A percentile compares a stretch with the other conserved stretches of the same genome.
phyloP scores from a whole-genome alignment of 352 stramenopile genomes.

The Albugo laibachii region DNA sequence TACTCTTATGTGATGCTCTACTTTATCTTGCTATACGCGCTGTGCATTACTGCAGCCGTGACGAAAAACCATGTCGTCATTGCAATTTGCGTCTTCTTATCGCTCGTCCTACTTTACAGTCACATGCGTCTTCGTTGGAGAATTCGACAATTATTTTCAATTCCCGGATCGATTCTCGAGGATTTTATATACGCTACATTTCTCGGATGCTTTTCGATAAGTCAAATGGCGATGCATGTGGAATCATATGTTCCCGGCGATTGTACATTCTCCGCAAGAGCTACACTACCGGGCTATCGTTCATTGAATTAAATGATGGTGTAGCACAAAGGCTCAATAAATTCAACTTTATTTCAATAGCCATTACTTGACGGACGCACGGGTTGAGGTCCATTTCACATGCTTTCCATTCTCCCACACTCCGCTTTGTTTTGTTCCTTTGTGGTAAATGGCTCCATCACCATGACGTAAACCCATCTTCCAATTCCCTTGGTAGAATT shows the following conservation, averaged over 20 bases:
- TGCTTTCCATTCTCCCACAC: conserved; percentile 37
- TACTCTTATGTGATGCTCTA: conserved; percentile 17
- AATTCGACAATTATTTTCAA: conserved; percentile 32
- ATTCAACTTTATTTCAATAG: no score
- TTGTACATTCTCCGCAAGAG: conserved; percentile 12
- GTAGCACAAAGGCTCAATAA: no score
- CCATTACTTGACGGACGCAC: no score
- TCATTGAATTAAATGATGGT: no score
- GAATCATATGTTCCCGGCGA: conserved; percentile 18
- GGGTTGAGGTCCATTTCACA: conserved; percentile 26
- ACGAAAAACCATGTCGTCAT: conserved; percentile 11
- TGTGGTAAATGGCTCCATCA: conserved; percentile 24
- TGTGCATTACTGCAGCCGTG: conserved; percentile 13
- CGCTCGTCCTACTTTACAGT: conserved; percentile 12
- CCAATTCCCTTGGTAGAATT: conserved; percentile 48
- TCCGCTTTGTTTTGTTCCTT: conserved; percentile 20
- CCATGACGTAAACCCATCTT: conserved; percentile 28
- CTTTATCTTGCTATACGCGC: conserved; percentile 14
- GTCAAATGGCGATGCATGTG: conserved; percentile 28
- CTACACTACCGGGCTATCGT: conserved; percentile 19
- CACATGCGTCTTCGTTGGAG: conserved; percentile 25
- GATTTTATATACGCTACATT: conserved; percentile 14
- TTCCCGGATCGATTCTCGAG: conserved; percentile 19
- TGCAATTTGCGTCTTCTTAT: conserved; percentile 16
- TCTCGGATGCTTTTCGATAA: conserved; percentile 22